Base-by-base conservation (phyloP, 257 asterid species). In the Prunella vulgaris region DNA sequence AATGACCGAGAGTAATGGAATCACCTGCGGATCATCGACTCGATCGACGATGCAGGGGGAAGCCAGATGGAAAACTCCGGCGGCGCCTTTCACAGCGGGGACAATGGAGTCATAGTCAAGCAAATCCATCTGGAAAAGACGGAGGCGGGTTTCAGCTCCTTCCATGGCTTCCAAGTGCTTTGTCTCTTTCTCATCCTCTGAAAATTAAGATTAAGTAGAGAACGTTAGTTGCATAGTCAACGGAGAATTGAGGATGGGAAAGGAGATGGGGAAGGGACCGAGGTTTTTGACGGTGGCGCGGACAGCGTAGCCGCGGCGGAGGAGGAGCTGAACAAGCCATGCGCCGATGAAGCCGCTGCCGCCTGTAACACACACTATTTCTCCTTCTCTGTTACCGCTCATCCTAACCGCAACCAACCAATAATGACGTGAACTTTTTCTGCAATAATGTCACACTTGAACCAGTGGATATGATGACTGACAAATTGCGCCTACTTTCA, bases 331-430 rank as follows among this genome's bases (percentile, higher is more conserved):
- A 32, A 93, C 85, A 60, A 93, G 75, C 78, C 83, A 87, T 3
- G 97, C 84, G 27, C 98, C 98, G 25, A 91, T 91, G 76, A 13
- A 86, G 75, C 96, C 97, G 79, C 95, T 91, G 76, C 85, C 97
- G 25, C 97, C 96, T 4, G 97, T 89, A 0, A 91, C 96, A 68
- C 96, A 91, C 13, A 87, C 95, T 24, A 74, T 82, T 75, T 89
- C 89, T 51, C 83, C 82, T 71, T 68, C 33, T n/a, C n/a, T n/a
- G n/a, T n/a, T n/a, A 3, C 37, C 60, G 33, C 72, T 82, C 89
- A 85, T 35, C 12, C 12, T 32, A 4, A 32, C 6, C 33, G 5
- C 33, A 4, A 32, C 6, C 37, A 32, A 32, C 37, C 5, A 40
- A 40, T 3, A 40, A 40, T 40, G 15, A 40, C 5, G 5, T 40